Percentiles rank a stretch among this genome's conserved stretches.
These are phyloP conservation scores for Melampsora medusae DNA, from an alignment of 1,284 basidiomycete genomes.

Conservation along the genomic window DNA sequence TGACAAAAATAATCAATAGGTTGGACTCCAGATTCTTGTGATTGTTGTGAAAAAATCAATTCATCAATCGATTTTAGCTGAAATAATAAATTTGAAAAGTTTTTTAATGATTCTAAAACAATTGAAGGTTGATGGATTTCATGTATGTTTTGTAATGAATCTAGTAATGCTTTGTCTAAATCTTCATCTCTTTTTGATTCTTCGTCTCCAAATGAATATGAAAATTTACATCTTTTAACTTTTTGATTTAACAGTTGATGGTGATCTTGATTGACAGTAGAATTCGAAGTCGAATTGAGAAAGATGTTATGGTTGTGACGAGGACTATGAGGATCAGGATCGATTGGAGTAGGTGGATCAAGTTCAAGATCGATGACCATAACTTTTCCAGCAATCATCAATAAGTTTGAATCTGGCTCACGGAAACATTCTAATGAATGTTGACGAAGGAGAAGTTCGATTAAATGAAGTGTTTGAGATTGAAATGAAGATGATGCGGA, in stretches of 20 bases:
- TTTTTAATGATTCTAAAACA: conserved; percentile 7
- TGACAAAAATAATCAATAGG: too few relatives aligned
- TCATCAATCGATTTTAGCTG: conserved; percentile 35
- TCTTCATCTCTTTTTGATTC: conserved; percentile 23
- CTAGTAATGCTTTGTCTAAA: conserved; percentile 10
- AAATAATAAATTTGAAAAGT: conserved; percentile 9
- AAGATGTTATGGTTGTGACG: too few relatives aligned
- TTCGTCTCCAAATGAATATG: conserved; percentile 33
- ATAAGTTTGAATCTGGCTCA: conserved; percentile 36
- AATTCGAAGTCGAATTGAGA: too few relatives aligned
- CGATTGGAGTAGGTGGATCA: not conserved
- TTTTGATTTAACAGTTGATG: too few relatives aligned
- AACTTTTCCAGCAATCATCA: conserved; percentile 37
- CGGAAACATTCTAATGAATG: conserved; percentile 20
- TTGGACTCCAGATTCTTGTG: not conserved
- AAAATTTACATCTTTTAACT: conserved; percentile 25
- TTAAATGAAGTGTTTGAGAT: conserved; percentile 4
- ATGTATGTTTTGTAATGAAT: conserved; percentile 18
- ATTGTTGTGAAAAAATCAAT: conserved; percentile 7
- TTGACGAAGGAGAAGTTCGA: conserved; percentile 8
- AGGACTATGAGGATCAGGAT: not conserved
- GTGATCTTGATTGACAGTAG: too few relatives aligned
- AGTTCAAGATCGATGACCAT: conserved; percentile 42
- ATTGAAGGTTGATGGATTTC: not conserved
- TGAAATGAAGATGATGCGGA: not conserved